Conservation (phyloP, 257 asterid genomes). For the Petrea volubilis region DNA sequence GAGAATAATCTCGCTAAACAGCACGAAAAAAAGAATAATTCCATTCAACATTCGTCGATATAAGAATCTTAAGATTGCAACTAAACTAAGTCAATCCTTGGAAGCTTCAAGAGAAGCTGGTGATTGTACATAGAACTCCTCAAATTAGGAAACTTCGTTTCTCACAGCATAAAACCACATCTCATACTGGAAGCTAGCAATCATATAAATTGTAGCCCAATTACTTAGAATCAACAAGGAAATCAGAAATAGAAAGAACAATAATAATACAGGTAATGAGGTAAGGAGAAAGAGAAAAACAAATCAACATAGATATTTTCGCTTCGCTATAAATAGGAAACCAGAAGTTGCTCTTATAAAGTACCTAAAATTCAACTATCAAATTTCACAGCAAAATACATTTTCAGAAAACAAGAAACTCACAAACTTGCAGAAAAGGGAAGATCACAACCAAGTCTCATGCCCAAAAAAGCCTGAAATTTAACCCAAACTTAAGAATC, state of each 20-base stretch:
- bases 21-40: neutral
- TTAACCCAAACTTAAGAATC: conserved; percentile 21
- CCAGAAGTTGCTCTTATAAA: neutral
- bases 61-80: neutral
- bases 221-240: conserved; percentile 4
- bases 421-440: neutral
- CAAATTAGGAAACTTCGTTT: neutral
- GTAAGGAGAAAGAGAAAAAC: neutral
- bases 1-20: neutral
- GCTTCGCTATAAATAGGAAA: neutral
- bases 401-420: conserved; percentile 9
- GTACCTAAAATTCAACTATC: neutral
- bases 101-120: neutral
- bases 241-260: neutral
- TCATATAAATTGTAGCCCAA: neutral
- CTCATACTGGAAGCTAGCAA: neutral
- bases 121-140: neutral
- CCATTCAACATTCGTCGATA: neutral
- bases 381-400: neutral
- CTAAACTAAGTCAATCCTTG: neutral
- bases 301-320: neutral
- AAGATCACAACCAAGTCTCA: conserved; percentile 1
- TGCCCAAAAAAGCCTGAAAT: neutral
- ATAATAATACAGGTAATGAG: neutral
- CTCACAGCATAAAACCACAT: neutral